Evolutionary conservation across 495 filamentous ascomycete genomes (phyloP).

Genomic region (Annulohypoxylon bovei): DNA sequence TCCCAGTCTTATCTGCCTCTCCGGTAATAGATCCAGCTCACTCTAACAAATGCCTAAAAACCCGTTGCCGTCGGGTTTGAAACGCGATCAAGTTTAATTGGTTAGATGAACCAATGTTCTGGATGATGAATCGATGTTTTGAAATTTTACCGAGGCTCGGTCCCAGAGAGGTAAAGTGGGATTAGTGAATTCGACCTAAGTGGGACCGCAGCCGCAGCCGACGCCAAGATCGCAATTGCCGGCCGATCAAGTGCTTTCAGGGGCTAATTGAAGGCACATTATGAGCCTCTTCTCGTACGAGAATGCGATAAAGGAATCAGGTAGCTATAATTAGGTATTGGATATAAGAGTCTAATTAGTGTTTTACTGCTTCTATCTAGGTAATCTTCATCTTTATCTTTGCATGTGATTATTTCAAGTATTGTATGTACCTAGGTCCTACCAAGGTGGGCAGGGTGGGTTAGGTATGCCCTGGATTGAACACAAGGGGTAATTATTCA

Average conservation of each 20-base stretch:
- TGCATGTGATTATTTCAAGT: background rate
- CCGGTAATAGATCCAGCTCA: background rate
- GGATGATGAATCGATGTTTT: background rate
- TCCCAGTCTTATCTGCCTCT: slow-evolving; percentile 3
- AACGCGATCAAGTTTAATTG: background rate
- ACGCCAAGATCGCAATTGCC: slow-evolving; percentile 4
- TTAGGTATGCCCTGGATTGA: background rate
- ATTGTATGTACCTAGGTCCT: background rate
- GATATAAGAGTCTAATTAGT: background rate
- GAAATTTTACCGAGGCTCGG: slow-evolving; percentile 44
- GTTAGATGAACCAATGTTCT: slow-evolving; percentile 2
- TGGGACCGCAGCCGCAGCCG: slow-evolving; percentile 5
- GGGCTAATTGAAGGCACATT: background rate
- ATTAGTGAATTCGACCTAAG: background rate
- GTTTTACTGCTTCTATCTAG: background rate
- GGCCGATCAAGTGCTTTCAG: background rate
- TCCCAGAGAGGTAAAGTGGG: slow-evolving; percentile 6
- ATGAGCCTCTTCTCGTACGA: slow-evolving; percentile 1
- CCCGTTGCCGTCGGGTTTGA: slow-evolving; percentile 7
- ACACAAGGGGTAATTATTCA: background rate
- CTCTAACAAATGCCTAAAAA: background rate
- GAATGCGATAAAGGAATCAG: background rate
- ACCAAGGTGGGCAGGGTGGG: background rate
- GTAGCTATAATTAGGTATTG: background rate
- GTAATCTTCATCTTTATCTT: background rate